phyloP scores from a whole-genome alignment of 2,329 filamentous ascomycete species.

The Atkinsonella texensis region DNA sequence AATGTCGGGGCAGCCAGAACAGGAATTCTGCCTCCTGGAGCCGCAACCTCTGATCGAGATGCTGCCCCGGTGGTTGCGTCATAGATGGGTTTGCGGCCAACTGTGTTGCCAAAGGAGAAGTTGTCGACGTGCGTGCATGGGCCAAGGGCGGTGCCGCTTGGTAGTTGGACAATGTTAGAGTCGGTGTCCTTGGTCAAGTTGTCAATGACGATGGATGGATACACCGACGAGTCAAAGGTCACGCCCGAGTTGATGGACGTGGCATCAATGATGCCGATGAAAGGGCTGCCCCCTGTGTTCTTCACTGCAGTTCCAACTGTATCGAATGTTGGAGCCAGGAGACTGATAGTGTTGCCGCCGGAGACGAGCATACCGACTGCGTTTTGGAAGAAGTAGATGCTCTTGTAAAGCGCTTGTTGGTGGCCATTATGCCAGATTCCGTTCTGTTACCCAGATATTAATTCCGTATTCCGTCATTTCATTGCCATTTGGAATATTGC shows the following conservation, averaged over 20 bases:
- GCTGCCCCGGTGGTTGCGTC: constrained; percentile 19
- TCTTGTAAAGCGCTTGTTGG: constrained; percentile 31
- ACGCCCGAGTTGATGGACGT: constrained; percentile 29
- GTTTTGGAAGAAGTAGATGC: constrained; percentile 31
- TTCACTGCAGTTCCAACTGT: constrained; percentile 24
- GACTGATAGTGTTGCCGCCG: constrained; percentile 26
- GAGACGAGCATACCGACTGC: constrained; percentile 21
- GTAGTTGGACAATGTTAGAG: constrained; percentile 22
- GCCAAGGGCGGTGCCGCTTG: constrained; percentile 19
- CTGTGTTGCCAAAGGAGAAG: constrained; percentile 30
- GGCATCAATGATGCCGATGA: constrained; percentile 28
- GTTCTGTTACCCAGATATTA: constrained; percentile 18
- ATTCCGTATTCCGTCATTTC: background rate
- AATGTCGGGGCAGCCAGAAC: constrained; percentile 28
- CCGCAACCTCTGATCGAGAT: constrained; percentile 22
- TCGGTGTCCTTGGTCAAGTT: constrained; percentile 29
- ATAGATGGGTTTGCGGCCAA: constrained; percentile 27
- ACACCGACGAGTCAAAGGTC: constrained; percentile 24
- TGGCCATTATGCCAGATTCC: constrained; percentile 31
- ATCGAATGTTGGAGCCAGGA: constrained; percentile 28
- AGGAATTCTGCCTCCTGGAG: constrained; percentile 25
- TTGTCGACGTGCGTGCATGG: constrained; percentile 23
- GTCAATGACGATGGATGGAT: constrained; percentile 30
- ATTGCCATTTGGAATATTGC: background rate
- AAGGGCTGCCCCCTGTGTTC: constrained; percentile 26